phyloP scores from a whole-genome alignment of 495 filamentous ascomycete species.

The Penicillium bialowiezense region DNA sequence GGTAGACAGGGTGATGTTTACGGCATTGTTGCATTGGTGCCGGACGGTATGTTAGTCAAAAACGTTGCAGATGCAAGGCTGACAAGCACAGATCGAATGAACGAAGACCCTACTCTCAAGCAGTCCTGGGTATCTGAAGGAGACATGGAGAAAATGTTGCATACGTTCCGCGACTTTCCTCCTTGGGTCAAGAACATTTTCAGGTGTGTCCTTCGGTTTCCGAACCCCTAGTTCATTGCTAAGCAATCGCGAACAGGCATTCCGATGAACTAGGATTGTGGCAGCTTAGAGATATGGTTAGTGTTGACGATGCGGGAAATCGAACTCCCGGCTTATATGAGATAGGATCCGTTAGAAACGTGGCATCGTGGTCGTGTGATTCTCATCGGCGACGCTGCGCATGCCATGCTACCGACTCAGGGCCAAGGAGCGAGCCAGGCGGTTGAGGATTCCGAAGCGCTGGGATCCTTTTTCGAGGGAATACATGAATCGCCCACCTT shows the following conservation, averaged over 20 bases:
- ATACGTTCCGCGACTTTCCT: slow-evolving; percentile 37
- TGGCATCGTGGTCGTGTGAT: slow-evolving; percentile 38
- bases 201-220: background rate
- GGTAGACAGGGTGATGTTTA: slow-evolving; percentile 21
- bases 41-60: slow-evolving; percentile 13
- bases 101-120: slow-evolving; percentile 19
- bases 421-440: slow-evolving; percentile 39
- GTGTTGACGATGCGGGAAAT: no score
- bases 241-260: slow-evolving; percentile 9
- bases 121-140: slow-evolving; percentile 24
- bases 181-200: slow-evolving; percentile 27
- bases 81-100: slow-evolving; percentile 18
- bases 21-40: slow-evolving; percentile 19
- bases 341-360: slow-evolving; percentile 28
- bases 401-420: slow-evolving; percentile 42
- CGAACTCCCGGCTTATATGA: no score
- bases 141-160: slow-evolving; percentile 30
- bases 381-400: slow-evolving; percentile 45
- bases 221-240: background rate
- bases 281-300: slow-evolving; percentile 44
- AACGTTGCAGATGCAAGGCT: background rate
- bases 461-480: slow-evolving; percentile 25
- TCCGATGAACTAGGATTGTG: slow-evolving; percentile 29
- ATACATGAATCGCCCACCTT: slow-evolving; percentile 1
- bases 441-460: slow-evolving; percentile 38